Base-by-base conservation (phyloP, 2,329 filamentous ascomycete genomes). In the Cercospora sp. region DNA sequence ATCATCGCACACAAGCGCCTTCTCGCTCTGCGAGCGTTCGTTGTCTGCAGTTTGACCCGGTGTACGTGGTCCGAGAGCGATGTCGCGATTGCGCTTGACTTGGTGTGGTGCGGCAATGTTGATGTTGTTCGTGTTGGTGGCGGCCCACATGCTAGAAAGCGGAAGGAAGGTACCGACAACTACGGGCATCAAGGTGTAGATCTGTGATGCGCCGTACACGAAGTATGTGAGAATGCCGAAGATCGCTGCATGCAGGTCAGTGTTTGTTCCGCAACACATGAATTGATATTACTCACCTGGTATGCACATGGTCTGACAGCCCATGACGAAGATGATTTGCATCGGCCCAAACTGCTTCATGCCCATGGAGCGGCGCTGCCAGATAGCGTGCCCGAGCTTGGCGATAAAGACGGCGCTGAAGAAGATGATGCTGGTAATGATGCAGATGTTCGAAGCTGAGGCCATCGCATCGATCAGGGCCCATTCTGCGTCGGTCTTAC, bases 321-420 rank as follows among this genome's bases (percentile, higher is more conserved):
- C 86, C 85, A 90, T 89, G 73, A 90, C 85, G 76, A 89, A 89
- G 69, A 91, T 86, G 66, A 89, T 85, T 72, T 89, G 87, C 83
- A 91, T 87, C 1, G 87, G 86, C 9, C 87, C 87, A 74, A 89
- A 90, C 65, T 87, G 84, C 65, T 81, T 83, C 74, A 90, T 81
- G 1, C 87, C 87, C 68, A 90, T 80, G 72, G 80, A 81, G 65
- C 81, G 83, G 24, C 89, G 85, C 70, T 85, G 81, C 8, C 81
- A 76, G 37, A 91, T 84, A 6, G 87, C 87, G 70, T 83, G 81
- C 6, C 84, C 85, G 4, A 91, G 82, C 77, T 91, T 91, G 66
- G 77, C 79, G 45, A 86, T 83, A 77, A 91, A 91, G 66, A 90
- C 79, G n/a, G 81, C 75, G 70, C 85, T 87, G 80, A 89, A 90